These are phyloP conservation scores for Acmispon strigosus DNA, from an alignment of 306 rosid species.

Conservation along the genomic window DNA sequence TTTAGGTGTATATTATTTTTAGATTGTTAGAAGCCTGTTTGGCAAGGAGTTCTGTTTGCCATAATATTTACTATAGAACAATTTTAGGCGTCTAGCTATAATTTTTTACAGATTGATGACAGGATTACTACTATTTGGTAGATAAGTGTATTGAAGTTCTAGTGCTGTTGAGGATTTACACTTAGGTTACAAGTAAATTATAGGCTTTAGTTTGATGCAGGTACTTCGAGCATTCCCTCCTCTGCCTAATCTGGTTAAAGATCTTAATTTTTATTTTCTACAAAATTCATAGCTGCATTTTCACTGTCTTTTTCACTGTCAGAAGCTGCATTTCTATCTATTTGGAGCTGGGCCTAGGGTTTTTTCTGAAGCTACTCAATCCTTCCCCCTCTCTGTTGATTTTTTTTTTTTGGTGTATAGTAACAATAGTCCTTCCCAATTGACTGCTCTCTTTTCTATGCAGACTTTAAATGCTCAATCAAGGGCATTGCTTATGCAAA, in stretches of 20 bases:
- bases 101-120: background rate
- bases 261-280: background rate
- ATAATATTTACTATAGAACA: background rate
- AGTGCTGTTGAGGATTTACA: slow-evolving; percentile 9
- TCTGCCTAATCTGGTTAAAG: background rate
- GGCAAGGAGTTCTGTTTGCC: slow-evolving; percentile 13
- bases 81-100: background rate
- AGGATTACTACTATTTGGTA: background rate
- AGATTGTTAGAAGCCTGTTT: slow-evolving; percentile 3
- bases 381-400: background rate
- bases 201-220: background rate
- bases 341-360: background rate
- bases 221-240: background rate
- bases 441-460: slow-evolving; percentile 19
- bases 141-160: slow-evolving; percentile 9
- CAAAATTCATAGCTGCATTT: background rate
- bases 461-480: slow-evolving; percentile 96
- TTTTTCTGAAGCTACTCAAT: background rate
- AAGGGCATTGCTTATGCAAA: slow-evolving; percentile 89
- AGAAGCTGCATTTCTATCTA: background rate
- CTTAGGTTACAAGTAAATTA: slow-evolving; percentile 1
- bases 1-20: background rate
- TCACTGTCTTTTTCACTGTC: background rate
- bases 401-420: background rate
- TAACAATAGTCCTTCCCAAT: background rate